A percentile compares a stretch with the other conserved stretches of the same genome.
These are phyloP conservation scores for Acanthamoeba polyphaga DNA, from an alignment of 208 protist species.

Conservation along the genomic window DNA sequence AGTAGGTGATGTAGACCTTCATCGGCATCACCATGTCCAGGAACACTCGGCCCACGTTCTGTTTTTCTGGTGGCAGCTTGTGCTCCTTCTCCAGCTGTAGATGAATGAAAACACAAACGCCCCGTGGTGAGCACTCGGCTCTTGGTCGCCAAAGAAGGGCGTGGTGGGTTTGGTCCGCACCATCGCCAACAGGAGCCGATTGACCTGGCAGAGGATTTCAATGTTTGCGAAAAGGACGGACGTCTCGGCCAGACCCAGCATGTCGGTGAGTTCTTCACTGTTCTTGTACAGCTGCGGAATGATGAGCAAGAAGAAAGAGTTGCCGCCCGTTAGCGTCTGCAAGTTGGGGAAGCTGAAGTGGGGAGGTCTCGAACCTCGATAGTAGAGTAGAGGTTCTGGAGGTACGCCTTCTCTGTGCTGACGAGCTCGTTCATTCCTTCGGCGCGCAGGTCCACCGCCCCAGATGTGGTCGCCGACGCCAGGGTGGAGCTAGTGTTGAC, in stretches of 20 bases:
- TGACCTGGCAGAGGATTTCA: not conserved
- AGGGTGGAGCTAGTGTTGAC: not conserved
- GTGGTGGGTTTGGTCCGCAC: not conserved
- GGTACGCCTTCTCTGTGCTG: not conserved
- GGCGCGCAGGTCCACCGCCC: not conserved
- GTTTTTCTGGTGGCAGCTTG: not conserved
- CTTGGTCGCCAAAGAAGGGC: not conserved
- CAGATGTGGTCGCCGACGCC: not conserved
- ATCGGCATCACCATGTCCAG: not conserved
- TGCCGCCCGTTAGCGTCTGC: too few relatives aligned
- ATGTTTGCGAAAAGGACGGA: not conserved
- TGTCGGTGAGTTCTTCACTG: not conserved
- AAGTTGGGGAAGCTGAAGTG: not conserved
- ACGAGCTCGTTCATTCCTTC: slow-evolving; percentile 15
- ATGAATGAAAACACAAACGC: not conserved
- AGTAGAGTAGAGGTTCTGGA: not conserved
- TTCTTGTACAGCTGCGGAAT: slow-evolving; percentile 23
- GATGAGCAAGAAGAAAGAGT: not conserved
- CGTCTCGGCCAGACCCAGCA: not conserved
- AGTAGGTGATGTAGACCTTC: slow-evolving; percentile 50
- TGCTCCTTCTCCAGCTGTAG: slow-evolving; percentile 5
- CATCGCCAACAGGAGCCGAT: not conserved
- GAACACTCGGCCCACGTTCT: not conserved
- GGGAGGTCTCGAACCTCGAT: not conserved
- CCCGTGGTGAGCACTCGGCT: not conserved